Conservation (phyloP, 2,329 filamentous ascomycete genomes). For the Penicillium sp. region DNA sequence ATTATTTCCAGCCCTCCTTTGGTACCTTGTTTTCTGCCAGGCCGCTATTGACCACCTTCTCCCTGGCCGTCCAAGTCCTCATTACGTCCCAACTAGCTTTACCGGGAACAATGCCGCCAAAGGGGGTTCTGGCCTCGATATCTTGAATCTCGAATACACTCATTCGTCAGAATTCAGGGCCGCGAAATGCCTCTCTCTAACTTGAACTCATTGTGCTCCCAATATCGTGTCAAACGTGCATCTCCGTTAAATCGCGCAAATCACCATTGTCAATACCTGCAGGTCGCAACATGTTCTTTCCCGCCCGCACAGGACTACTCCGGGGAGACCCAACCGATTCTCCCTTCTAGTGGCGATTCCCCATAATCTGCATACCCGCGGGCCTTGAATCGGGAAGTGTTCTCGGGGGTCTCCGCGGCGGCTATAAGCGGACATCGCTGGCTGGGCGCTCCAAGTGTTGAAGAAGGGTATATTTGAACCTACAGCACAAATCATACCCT, state of each 20-base stretch:
- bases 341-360: not conserved
- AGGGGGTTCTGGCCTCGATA: not conserved
- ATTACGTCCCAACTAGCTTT: slow-evolving; percentile 4
- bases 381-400: not conserved
- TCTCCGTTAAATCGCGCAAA: not conserved
- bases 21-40: not conserved
- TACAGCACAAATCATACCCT: not conserved
- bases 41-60: not conserved
- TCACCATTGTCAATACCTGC: not conserved
- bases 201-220: not conserved
- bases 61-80: not conserved
- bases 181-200: not conserved
- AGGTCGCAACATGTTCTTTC: not conserved
- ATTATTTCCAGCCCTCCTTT: too few relatives aligned
- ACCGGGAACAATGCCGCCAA: slow-evolving; percentile 19
- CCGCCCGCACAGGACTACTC: not conserved
- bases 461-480: not conserved
- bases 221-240: not conserved
- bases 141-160: not conserved
- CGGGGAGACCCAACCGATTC: not conserved
- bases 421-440: not conserved
- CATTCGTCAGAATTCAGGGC: not conserved
- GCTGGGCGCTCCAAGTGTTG: not conserved
- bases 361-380: slow-evolving; percentile 6
- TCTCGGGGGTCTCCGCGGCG: slow-evolving; percentile 6